Evolutionary conservation across 2,329 filamentous ascomycete genomes (phyloP).

Genomic region (Fusarium floridanum): DNA sequence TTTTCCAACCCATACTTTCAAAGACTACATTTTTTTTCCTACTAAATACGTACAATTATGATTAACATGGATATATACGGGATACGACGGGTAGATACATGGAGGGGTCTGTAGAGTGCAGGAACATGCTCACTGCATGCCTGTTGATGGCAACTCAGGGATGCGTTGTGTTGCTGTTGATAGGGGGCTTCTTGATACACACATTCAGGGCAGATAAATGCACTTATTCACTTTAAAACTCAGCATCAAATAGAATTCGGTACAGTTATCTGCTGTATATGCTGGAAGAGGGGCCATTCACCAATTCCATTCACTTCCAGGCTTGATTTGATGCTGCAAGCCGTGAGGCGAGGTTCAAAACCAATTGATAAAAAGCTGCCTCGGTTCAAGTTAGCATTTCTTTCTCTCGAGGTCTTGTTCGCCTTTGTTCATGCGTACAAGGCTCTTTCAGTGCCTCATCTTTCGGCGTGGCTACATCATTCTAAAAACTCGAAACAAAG

Average conservation of each 20-base stretch:
- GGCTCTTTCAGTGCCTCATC: neutral
- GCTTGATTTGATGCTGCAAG: neutral
- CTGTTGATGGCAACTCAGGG: neutral
- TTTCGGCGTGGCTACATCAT: neutral
- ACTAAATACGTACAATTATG: slow-evolving; percentile 15
- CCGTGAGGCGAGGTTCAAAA: neutral
- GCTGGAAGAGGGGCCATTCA: neutral
- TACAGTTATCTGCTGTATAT: neutral
- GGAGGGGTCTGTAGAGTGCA: neutral
- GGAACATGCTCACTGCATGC: neutral
- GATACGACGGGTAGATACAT: slow-evolving; percentile 12
- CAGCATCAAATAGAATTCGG: neutral
- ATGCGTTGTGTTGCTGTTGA: neutral
- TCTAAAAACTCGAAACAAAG: neutral
- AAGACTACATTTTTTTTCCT: slow-evolving; percentile 11
- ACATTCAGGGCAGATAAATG: neutral
- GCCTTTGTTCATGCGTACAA: neutral
- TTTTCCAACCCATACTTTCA: slow-evolving; percentile 16
- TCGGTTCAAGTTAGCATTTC: neutral
- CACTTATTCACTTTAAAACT: neutral
- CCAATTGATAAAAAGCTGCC: neutral
- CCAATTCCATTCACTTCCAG: neutral
- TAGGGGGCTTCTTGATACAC: neutral
- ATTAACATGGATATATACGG: slow-evolving; percentile 22
- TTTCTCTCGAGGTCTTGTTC: neutral